Base-by-base conservation (phyloP, 108 stramenopile species). In the Skeletonema menzelii region DNA sequence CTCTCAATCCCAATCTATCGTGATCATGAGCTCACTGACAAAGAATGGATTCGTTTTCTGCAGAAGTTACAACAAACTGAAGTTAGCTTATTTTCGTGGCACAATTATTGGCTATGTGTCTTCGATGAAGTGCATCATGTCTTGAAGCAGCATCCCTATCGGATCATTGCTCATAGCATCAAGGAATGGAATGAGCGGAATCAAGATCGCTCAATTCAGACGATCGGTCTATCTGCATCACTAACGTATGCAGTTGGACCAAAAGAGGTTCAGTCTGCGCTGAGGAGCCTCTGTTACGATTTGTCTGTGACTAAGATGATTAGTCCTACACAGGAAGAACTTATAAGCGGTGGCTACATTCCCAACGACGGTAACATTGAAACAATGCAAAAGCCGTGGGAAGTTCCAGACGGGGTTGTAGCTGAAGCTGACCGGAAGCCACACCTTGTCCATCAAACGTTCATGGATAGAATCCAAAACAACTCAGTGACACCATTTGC, bases 101-200 rank as follows among this genome's bases (percentile, higher is more conserved):
- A 63, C 13, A 75, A 67, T 19, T 83, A 69, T 60, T 70, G 76
- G 27, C 13, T 63, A 2, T 75, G 74, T 34, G 70, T 84, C 19
- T 84, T 84, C 59, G 83, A 84, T 58, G 83, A 86, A 63, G 85
- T 86, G 49, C 86, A 87, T 63, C 86, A 87, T 40, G 83, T 82
- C 0, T 47, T 87, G 11, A 87, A 87, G 60, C 80, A 86, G 3
- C 86, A 87, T 56, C 86, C 86, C 3, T 87, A 87, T 55, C 80
- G 85, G 35, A 77, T 70, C 42, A 80, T 87, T 26, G 82, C 86
- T 0, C 85, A 78, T 38, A 47, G 72, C n/a, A 77, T 76, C 27
- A 79, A 74, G 31, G 72, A 32, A 35, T 82, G 32, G 64, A 27
- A 19, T 27, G 56, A 47, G 59, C 15, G 10, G 13, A 34, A 47